Conservation (phyloP, 139 green algal genomes). For the Coelastrella sp. region DNA sequence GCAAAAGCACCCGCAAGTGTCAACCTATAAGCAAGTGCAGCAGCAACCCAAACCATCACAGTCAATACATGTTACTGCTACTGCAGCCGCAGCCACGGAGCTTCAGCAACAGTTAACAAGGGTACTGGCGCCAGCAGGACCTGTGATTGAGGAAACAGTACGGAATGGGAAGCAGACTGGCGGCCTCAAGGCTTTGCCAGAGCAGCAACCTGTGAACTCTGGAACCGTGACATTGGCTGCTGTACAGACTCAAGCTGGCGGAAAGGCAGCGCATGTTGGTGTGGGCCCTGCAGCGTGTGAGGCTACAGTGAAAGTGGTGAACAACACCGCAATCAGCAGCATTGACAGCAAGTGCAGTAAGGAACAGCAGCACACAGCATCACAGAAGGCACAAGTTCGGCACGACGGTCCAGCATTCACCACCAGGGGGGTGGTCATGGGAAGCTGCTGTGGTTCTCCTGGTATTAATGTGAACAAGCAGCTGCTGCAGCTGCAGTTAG, state of each 20-base stretch:
- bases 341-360: conserved; percentile 9
- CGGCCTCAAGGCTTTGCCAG: not conserved
- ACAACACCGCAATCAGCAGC: not conserved
- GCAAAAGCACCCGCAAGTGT: not conserved
- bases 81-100: not conserved
- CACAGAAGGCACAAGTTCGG: too few relatives aligned
- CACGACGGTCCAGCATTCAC: not conserved
- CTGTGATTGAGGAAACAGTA: not conserved
- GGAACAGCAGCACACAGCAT: not conserved
- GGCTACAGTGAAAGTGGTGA: not conserved
- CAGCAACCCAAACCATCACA: not conserved
- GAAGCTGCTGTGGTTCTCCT: not conserved
- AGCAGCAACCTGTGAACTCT: not conserved
- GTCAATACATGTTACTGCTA: not conserved
- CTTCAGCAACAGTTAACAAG: not conserved
- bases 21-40: not conserved
- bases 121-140: not conserved
- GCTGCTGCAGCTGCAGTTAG: not conserved
- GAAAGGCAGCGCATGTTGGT: not conserved
- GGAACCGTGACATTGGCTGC: not conserved
- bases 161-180: not conserved
- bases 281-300: not conserved
- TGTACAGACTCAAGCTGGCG: too few relatives aligned
- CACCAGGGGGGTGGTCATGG: not conserved
- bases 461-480: not conserved